phyloP scores from a whole-genome alignment of 1,139 yeast genomes.

The Geotrichum carabidarum region DNA sequence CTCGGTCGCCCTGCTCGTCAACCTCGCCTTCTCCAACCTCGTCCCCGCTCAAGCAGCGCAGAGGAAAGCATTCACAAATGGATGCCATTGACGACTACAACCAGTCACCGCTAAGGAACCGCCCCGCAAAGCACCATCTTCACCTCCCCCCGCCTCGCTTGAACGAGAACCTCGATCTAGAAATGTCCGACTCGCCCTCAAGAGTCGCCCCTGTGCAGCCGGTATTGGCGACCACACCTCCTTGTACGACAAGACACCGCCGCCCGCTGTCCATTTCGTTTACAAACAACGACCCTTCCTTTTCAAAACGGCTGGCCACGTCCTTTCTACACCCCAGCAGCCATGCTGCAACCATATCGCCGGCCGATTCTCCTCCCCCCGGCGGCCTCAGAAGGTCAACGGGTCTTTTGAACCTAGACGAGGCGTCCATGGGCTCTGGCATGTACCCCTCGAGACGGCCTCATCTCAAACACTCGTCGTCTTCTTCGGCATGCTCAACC shows the following conservation, averaged over 20 bases:
- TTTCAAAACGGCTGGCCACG: slow-evolving; percentile 14
- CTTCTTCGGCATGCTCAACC: slow-evolving; percentile 26
- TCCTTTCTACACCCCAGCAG: slow-evolving; percentile 5
- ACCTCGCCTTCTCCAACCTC: slow-evolving; percentile 12
- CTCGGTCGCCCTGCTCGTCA: slow-evolving; percentile 8
- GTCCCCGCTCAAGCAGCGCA: slow-evolving; percentile 10
- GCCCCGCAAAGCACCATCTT: neutral
- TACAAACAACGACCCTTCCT: slow-evolving; percentile 5
- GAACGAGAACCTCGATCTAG: neutral
- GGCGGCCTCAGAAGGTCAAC: slow-evolving; percentile 38
- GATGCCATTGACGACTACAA: neutral
- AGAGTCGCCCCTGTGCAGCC: neutral
- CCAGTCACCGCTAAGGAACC: neutral
- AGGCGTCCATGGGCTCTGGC: slow-evolving; percentile 32
- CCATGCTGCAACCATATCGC: neutral
- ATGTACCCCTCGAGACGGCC: slow-evolving; percentile 10
- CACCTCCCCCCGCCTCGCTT: neutral
- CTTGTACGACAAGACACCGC: neutral
- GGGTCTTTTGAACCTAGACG: slow-evolving; percentile 40
- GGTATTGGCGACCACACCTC: neutral
- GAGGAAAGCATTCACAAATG: slow-evolving; percentile 5
- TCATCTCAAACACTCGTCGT: slow-evolving; percentile 2
- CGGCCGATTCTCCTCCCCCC: slow-evolving; percentile 6
- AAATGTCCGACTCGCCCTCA: neutral
- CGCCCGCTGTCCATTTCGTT: slow-evolving; percentile 12